phyloP scores from a whole-genome alignment of 2,329 filamentous ascomycete species.

The Tolypocladium capitatum region DNA sequence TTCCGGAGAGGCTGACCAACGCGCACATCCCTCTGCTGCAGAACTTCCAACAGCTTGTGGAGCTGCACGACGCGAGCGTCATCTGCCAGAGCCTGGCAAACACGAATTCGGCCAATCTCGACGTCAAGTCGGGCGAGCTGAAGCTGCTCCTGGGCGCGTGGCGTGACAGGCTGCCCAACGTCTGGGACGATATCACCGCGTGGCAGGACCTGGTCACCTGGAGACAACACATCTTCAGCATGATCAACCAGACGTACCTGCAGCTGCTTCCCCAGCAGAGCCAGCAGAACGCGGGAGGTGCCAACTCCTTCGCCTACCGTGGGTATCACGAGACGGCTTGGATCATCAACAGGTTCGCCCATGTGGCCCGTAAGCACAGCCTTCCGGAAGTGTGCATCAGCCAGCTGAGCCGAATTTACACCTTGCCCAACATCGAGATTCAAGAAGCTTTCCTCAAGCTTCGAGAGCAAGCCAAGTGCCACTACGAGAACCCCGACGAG shows the following conservation, averaged over 20 bases:
- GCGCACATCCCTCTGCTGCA: constrained; percentile 91
- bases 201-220: constrained; percentile 99
- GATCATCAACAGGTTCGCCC: constrained; percentile 99
- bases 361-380: constrained; percentile 93
- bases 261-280: constrained; percentile 67
- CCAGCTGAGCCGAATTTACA: constrained; percentile 95
- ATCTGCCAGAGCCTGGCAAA: constrained; percentile 84
- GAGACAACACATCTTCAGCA: constrained; percentile 95
- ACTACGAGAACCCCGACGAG: constrained; percentile 92
- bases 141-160: constrained; percentile 89
- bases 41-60: constrained; percentile 95
- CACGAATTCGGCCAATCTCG: constrained; percentile 75
- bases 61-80: constrained; percentile 92
- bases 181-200: constrained; percentile 98
- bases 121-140: constrained; percentile 87
- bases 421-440: constrained; percentile 96
- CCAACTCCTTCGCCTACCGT: constrained; percentile 80
- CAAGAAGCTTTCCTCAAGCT: constrained; percentile 98
- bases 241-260: constrained; percentile 92
- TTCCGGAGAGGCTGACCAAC: constrained; percentile 86
- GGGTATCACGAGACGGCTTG: constrained; percentile 98
- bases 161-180: constrained; percentile 89
- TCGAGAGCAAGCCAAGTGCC: constrained; percentile 95
- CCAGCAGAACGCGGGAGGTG: constrained; percentile 64
- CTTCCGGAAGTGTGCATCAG: constrained; percentile 95